Percentiles rank a stretch among this genome's conserved stretches.
Conservation (phyloP, 140 eudicot species). For the Bidens hawaiensis region DNA sequence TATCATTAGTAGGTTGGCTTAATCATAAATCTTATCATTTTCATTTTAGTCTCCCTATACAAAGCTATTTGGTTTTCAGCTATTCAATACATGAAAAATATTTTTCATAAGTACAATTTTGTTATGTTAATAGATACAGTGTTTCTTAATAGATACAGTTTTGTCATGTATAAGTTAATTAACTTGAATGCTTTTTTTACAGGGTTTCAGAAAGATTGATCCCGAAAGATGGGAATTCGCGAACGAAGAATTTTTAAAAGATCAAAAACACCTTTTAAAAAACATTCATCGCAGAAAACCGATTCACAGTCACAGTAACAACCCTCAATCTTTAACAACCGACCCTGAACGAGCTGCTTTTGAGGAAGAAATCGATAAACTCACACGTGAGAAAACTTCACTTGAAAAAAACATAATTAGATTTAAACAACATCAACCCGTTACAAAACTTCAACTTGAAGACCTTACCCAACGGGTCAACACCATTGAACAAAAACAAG, state of each 20-base stretch:
- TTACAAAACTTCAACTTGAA: conserved; percentile 57
- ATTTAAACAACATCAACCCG: conserved; percentile 58
- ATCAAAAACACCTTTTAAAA: conserved; percentile 68
- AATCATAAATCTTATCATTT: no score
- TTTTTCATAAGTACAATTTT: no score
- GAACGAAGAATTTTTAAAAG: conserved; percentile 80
- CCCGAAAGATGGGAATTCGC: conserved; percentile 98
- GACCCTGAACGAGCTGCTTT: conserved; percentile 81
- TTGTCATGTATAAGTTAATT: not conserved
- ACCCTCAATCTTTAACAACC: conserved; percentile 55
- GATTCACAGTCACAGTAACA: conserved; percentile 87
- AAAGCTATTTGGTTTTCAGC: no score
- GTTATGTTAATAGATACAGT: not conserved
- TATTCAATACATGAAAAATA: no score
- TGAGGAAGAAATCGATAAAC: conserved; percentile 87
- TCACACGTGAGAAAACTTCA: conserved; percentile 61
- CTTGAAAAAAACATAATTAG: conserved; percentile 46
- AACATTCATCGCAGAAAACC: conserved; percentile 92
- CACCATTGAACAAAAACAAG: conserved; percentile 68
- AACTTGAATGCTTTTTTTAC: conserved; percentile 9
- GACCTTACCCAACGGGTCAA: conserved; percentile 50
- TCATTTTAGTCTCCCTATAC: no score
- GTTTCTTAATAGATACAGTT: not conserved
- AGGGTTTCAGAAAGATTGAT: conserved; percentile 93
- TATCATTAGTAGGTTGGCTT: no score